These are phyloP conservation scores for Fusarium brachygibbosum DNA, from an alignment of 2,329 filamentous ascomycete genomes.

Conservation along the genomic window DNA sequence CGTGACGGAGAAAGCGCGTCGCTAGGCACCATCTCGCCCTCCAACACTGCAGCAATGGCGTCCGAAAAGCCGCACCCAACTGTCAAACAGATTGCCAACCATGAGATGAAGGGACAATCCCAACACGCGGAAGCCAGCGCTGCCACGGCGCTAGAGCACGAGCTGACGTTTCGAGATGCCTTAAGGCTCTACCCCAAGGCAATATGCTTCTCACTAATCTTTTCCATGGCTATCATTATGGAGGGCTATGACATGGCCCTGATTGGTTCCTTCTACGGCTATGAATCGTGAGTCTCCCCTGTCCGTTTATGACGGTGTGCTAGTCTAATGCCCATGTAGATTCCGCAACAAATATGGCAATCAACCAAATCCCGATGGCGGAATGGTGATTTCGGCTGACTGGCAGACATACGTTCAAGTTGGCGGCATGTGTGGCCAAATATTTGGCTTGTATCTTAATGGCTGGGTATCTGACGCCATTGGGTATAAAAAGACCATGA, in stretches of 20 bases:
- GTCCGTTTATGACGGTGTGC: too few relatives aligned
- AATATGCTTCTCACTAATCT: conserved; percentile 58
- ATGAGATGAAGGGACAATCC: background rate
- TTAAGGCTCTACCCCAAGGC: conserved; percentile 59
- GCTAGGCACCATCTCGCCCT: conserved; percentile 15
- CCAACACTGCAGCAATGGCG: conserved; percentile 15
- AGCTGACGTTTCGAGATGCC: conserved; percentile 54
- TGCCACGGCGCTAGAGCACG: conserved; percentile 58
- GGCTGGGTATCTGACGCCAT: conserved; percentile 72
- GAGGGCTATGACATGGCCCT: conserved; percentile 59
- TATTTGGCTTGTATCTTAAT: conserved; percentile 72
- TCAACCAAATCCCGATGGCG: conserved; percentile 33
- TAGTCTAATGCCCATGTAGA: conserved; percentile 13
- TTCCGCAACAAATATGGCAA: conserved; percentile 65
- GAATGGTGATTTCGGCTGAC: conserved; percentile 41
- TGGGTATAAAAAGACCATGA: conserved; percentile 71
- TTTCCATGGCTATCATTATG: conserved; percentile 60
- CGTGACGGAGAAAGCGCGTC: conserved; percentile 17
- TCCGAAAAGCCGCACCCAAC: background rate
- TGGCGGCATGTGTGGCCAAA: conserved; percentile 67
- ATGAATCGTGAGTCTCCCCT: conserved; percentile 44
- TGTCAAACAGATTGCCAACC: background rate
- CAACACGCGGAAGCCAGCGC: conserved; percentile 48
- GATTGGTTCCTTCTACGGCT: conserved; percentile 59
- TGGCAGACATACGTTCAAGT: conserved; percentile 55